Base-by-base conservation (phyloP, 176 grass and related monocot genomes). In the Aegilops speltoides region DNA sequence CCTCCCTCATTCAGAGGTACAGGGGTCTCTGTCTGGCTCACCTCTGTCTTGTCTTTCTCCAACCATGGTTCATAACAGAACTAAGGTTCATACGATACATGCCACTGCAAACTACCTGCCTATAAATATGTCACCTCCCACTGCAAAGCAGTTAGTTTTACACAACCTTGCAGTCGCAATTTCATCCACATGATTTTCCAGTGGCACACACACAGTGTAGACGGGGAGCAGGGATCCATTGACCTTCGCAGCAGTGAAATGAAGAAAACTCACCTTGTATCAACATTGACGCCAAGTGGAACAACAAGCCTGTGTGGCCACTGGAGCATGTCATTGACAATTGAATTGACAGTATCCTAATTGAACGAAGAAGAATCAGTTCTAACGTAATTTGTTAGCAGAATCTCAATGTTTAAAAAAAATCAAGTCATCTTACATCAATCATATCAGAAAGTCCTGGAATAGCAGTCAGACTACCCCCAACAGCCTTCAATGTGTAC, bases 381-480 rank as follows among this genome's bases (percentile, higher is more conserved):
- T 73, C 56, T 62, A 37, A 80, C 36, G 62, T 48, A 87, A 22
- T 81, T 77, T 80, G 17, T 71, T 85, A 75, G 29, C 5, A 68
- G 63, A 63, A 73, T 29, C 68, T 86, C 23, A 82, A 36, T 79
- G 46, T 79, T 79, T 40, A 67, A 74, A 68, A 76, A 34, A 64
- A 25, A 79, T 6, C 24, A 56, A 87, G 32, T 32, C 29, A 82
- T 74, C 89, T 88, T 89, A 98, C 93, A 86, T 98, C 96, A 89
- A 98, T 98, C 96, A 98, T 98, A 87, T 98, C 93, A 54, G 92
- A 91, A 86, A 98, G 91, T 85, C 96, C 91, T 54, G 96, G 96
- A 94, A 98, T 79, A 79, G 96, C 96, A 68, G 96, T 94, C 87
- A 96, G 79, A 76, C 96, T 98, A 89, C 96, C 96, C 89, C 96